Evolutionary conservation across 2,329 filamentous ascomycete species (phyloP), one percentile per base, ranked within the genome.

Genomic region (Myotisia sp.): DNA sequence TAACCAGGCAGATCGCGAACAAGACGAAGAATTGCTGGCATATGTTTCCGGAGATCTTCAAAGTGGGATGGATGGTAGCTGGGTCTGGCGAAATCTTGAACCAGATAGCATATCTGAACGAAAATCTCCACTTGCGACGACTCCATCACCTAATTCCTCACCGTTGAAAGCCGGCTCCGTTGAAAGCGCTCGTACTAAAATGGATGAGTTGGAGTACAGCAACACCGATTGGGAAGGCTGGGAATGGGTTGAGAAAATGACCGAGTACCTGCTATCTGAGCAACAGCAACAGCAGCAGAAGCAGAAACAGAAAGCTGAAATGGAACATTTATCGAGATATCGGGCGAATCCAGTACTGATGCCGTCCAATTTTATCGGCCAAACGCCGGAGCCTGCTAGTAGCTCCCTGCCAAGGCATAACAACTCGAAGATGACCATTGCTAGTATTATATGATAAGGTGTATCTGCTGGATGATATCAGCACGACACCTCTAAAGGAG

Each of bases 31-130:
- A 52, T 70, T 95, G 45, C 62, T 95, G 18, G 82, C 77, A 0
- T 93, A 93, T 47, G 74, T 81, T 1, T 87, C 81, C 19, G 81
- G 78, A 0, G 90, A 95, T 56, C 65, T 92, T 48, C 87, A 95
- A 56, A 80, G 78, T 1, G 74, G 70, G n/a, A 66, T 69, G 0
- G 78, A 85, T 34, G 73, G 73, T 22, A 76, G 77, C 8, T 95
- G 87, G 87, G 71, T 86, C 3, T 94, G 86, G 87, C 60, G 59
- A 54, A 34, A 36, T 24, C 12, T 32, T 5, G 29, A 32, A 9
- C 7, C 20, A 16, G 10, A 12, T 6, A 10, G 8, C 7, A n/a
- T n/a, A n/a, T n/a, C n/a, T n/a, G n/a, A n/a, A n/a, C n/a, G n/a
- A n/a, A 23, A 13, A 14, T 32, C 39, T 20, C 33, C 37, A 22